Base-by-base conservation (phyloP, 2,329 filamentous ascomycete genomes). In the Neofusicoccum umdonicola region DNA sequence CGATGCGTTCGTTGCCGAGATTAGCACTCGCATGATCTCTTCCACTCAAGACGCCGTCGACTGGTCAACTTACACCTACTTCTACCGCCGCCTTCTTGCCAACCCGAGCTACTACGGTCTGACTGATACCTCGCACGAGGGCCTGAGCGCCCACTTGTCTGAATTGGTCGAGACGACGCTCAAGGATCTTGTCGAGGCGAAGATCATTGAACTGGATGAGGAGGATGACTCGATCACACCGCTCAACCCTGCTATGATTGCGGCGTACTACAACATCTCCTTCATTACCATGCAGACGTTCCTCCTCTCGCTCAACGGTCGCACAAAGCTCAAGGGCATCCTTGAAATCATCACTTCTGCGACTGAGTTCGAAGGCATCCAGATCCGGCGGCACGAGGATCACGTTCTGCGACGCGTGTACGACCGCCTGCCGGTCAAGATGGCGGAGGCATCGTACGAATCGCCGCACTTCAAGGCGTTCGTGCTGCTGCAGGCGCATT, bases 271-370 rank as follows among this genome's bases (percentile, higher is more conserved):
- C 85, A 98, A 97, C 79, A 97, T 99, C 73, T 97, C 94, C 5
- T 98, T 97, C 80, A 91, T 97, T 77, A 99, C 95, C 2, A 99
- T 99, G 93, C 94, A 99, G 80, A 99, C 95, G 0, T 94, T 99
- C 84, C 83, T 99, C 60, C 84, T 99, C 64, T 99, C 95, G 13
- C 85, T 99, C 52, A 93, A 88, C 63, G 88, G 88, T 47, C 90
- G 90, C 70, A 98, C 93, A 3, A 98, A 97, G 82, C 87, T 99
- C 69, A 99, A 99, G 84, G 93, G 93, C 52, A 93, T 99, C 48
- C 84, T 99, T 63, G 95, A 99, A 78, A 98, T 99, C 71, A 89
- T 98, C 66, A 97, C 95, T 1, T 96, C 95, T 0, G 96, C 96
- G 4, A 96, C 93, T 1, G 95, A 99, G 75, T 99, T 98, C 67